Percentiles rank a stretch among this genome's conserved stretches.
phyloP scores from a whole-genome alignment of 1,139 yeast species.

The Citeromyces siamensis region DNA sequence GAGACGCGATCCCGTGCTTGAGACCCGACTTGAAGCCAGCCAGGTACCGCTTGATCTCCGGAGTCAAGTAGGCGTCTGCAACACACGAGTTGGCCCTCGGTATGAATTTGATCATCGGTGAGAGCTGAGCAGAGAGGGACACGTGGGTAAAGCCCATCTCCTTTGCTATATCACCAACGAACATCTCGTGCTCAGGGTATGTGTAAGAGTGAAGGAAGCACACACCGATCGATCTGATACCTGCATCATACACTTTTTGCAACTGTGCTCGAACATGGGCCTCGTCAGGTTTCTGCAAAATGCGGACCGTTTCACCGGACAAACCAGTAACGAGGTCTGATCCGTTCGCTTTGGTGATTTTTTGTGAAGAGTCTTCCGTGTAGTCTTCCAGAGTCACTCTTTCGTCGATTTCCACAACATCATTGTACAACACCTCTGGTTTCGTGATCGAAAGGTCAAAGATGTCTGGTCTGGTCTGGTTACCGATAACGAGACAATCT shows the following conservation, averaged over 20 bases:
- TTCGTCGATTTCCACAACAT: slow-evolving; percentile 59
- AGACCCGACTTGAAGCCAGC: slow-evolving; percentile 51
- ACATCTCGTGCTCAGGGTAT: slow-evolving; percentile 49
- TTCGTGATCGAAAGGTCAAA: slow-evolving; percentile 51
- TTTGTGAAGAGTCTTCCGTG: slow-evolving; percentile 41
- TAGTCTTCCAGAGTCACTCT: slow-evolving; percentile 60
- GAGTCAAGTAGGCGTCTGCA: slow-evolving; percentile 72
- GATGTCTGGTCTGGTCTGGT: slow-evolving; percentile 62
- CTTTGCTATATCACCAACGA: slow-evolving; percentile 44
- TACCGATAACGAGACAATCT: slow-evolving; percentile 54
- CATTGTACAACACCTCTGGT: slow-evolving; percentile 46
- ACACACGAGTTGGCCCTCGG: slow-evolving; percentile 63
- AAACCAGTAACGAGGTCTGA: slow-evolving; percentile 31
- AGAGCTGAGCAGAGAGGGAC: slow-evolving; percentile 51
- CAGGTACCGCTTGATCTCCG: slow-evolving; percentile 53
- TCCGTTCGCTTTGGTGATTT: slow-evolving; percentile 17
- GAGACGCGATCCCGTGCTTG: slow-evolving; percentile 31
- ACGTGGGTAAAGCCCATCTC: slow-evolving; percentile 49
- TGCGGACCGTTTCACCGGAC: slow-evolving; percentile 52
- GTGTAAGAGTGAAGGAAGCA: slow-evolving; percentile 63
- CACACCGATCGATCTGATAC: slow-evolving; percentile 55
- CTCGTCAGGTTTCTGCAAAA: slow-evolving; percentile 35
- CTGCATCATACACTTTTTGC: slow-evolving; percentile 31
- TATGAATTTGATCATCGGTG: slow-evolving; percentile 65
- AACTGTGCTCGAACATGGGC: slow-evolving; percentile 27